Percentiles rank a stretch among this genome's conserved stretches.
Evolutionary conservation across 1,284 basidiomycete species (phyloP).

Genomic region (Puccinia polysora): DNA sequence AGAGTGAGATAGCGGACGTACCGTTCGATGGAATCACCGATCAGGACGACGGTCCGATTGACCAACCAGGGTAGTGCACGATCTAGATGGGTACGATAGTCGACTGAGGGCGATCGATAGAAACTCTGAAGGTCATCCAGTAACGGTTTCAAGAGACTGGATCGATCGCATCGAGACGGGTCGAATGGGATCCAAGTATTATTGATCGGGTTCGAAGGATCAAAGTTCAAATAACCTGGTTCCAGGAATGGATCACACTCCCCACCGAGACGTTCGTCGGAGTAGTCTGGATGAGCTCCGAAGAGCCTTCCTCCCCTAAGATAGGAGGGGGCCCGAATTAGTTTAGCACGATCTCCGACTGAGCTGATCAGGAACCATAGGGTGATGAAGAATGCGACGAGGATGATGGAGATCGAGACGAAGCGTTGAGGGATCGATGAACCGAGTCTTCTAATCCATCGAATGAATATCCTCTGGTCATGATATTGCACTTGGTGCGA

Average conservation of each 20-base stretch:
- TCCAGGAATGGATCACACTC: conserved; percentile 10
- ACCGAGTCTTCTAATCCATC: no score
- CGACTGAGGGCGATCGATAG: neutral
- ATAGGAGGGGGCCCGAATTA: no score
- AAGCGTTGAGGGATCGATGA: no score
- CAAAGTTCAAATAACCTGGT: conserved; percentile 18
- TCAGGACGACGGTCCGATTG: conserved; percentile 28
- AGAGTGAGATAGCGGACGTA: neutral
- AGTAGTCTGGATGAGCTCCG: no score
- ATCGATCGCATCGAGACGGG: neutral
- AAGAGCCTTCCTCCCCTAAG: no score
- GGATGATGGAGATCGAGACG: no score
- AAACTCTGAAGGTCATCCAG: neutral
- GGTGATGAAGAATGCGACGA: no score
- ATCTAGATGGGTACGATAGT: neutral
- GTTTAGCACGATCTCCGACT: no score
- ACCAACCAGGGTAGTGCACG: conserved; percentile 19
- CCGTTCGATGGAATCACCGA: conserved; percentile 41
- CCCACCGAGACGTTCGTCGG: no score
- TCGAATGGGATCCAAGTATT: conserved; percentile 32
- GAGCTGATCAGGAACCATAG: no score
- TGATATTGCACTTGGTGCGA: no score
- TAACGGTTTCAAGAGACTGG: conserved; percentile 10
- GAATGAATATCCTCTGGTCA: no score
- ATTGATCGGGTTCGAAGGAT: neutral